Conservation (phyloP, 1,284 basidiomycete genomes). For the Cutaneotrichosporon sp. region DNA sequence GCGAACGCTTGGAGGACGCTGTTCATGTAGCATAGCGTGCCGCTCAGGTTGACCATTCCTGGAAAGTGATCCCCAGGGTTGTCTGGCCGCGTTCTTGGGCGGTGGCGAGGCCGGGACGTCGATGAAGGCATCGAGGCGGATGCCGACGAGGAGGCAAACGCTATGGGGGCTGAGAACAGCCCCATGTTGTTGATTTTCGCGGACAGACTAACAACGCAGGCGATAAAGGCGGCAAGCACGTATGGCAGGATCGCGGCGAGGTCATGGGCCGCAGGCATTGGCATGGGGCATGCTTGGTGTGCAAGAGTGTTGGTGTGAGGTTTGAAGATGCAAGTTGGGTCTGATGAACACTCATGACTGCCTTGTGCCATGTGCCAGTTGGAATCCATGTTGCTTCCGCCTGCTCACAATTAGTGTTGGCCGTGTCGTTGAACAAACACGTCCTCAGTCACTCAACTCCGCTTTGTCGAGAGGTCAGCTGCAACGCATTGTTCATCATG, state of each 20-base stretch:
- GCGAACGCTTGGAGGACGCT: constrained; percentile 85
- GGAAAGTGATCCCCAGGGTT: constrained; percentile 54
- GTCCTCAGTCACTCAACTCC: too few relatives aligned
- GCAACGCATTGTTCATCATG: too few relatives aligned
- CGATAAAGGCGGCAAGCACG: constrained; percentile 3
- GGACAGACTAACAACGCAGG: background rate
- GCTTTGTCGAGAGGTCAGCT: too few relatives aligned
- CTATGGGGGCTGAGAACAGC: constrained; percentile 5
- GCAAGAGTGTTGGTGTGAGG: background rate
- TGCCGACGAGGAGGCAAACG: background rate
- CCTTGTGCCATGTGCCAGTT: too few relatives aligned
- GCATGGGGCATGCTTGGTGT: constrained; percentile 3
- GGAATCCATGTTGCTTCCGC: background rate
- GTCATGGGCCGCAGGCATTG: constrained; percentile 11
- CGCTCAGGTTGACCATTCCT: constrained; percentile 86
- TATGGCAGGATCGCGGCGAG: background rate
- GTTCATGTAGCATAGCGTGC: constrained; percentile 92
- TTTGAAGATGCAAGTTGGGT: too few relatives aligned
- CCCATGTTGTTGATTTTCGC: constrained; percentile 7
- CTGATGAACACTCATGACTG: too few relatives aligned
- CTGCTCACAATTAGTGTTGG: background rate
- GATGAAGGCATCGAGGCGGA: background rate
- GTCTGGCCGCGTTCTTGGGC: background rate
- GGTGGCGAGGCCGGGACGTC: background rate
- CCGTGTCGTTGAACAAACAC: too few relatives aligned